Evolutionary conservation across 768 basidiomycete genomes (phyloP).

Genomic region (Astraeus odoratus): DNA sequence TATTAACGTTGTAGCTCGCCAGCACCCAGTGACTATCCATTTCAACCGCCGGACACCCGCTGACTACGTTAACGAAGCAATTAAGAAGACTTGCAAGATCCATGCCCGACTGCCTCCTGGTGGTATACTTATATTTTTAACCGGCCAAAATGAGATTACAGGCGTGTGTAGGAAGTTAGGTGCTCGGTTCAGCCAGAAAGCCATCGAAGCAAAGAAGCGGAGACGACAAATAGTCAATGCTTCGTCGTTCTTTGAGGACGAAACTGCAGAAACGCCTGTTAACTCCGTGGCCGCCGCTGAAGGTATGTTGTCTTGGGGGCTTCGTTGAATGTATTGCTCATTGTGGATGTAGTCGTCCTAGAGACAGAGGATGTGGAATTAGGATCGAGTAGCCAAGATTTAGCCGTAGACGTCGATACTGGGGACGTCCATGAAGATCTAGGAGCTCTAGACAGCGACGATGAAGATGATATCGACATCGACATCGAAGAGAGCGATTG

Average conservation of each 20-base stretch:
- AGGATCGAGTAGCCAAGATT: conserved; percentile 40
- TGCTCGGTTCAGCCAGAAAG: conserved; percentile 63
- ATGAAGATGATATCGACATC: conserved; percentile 49
- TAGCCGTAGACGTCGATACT: conserved; percentile 66
- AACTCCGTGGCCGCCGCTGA: conserved; percentile 15
- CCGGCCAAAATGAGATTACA: conserved; percentile 92
- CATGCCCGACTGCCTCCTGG: conserved; percentile 89
- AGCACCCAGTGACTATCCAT: conserved; percentile 92
- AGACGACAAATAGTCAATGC: conserved; percentile 22
- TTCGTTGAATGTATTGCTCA: conserved; percentile 1
- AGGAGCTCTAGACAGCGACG: conserved; percentile 71
- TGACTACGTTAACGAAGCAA: conserved; percentile 87
- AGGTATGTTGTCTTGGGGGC: conserved; percentile 6
- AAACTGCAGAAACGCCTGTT: conserved; percentile 10
- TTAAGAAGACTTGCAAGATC: conserved; percentile 87
- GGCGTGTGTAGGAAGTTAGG: conserved; percentile 80
- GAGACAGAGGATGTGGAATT: conserved; percentile 81
- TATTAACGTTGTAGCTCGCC: conserved; percentile 82
- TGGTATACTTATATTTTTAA: conserved; percentile 89
- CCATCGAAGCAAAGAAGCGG: conserved; percentile 46
- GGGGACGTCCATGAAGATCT: conserved; percentile 55
- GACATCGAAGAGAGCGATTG: conserved; percentile 64
- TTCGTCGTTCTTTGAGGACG: conserved; percentile 23
- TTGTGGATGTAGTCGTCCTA: conserved; percentile 45
- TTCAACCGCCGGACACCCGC: conserved; percentile 81